Evolutionary conservation across 352 stramenopile species (phyloP), one percentile per base, ranked within the genome.

Genomic region (Pythium guiyangense): DNA sequence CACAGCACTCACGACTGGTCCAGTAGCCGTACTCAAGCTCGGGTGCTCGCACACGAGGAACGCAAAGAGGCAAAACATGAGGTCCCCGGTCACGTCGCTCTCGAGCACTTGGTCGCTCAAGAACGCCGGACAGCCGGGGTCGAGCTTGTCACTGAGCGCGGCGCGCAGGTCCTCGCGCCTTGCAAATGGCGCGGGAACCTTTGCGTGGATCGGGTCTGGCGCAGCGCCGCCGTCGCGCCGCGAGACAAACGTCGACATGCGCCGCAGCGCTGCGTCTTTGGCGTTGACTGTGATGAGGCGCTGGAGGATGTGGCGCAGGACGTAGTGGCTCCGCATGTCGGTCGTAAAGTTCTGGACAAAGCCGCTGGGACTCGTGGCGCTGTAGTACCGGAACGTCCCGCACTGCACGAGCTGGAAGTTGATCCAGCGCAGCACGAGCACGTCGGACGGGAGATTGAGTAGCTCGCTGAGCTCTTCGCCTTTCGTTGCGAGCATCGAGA

Each of bases 341-440:
- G 77, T 74, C 12, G 69, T 75, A 40, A 85, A 90, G 39, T 90
- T 90, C 53, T 88, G 80, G 37, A 88, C 74, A 31, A 89, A 81
- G 2, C 70, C 73, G 2, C 45, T 45, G 26, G 12, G 34, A 11
- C 11, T 34, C 12, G 8, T 48, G 15, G 59, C 31, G 3, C 45
- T 60, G 6, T 61, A 68, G 39, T 78, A 67, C 27, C 43, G 61
- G 27, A 79, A 70, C 0, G 54, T 76, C 14, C 57, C 45, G 44
- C 67, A 74, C 44, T 81, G 74, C 20, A 72, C 64, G 5, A 86
- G 51, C 31, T 89, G 76, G 11, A 79, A 80, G 51, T 88, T 90
- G 53, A 86, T 84, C 80, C 80, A 90, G 3, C 76, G 72, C 20
- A 90, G 66, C 22, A 90, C 76, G n/a, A 90, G 64, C 5, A 67